Evolutionary conservation across 176 grass and related monocot species (phyloP), one percentile per base, ranked within the genome.

Genomic region (Ananas comosus): DNA sequence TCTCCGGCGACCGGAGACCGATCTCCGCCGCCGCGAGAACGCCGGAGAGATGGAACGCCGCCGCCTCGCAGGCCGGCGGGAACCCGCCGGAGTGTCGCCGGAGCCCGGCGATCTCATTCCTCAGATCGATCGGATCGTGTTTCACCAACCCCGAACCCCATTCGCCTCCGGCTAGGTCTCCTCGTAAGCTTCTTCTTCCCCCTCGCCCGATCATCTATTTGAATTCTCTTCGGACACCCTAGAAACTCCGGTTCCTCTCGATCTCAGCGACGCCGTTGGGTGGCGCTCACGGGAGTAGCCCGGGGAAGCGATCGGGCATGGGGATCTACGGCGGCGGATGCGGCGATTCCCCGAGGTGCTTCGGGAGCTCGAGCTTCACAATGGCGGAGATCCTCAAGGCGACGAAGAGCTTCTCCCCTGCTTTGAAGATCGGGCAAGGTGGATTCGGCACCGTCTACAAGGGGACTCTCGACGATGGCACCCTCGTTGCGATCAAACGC

Each of bases 401-500:
- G 12, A 92, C 94, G 3, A 90, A 53, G 42, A 90, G 88, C 79
- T 97, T 97, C 82, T 97, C 89, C 9, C 79, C 86, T 21, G 66
- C 64, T 12, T 67, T 84, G 6, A 97, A 90, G 81, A 82, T 92
- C 73, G 94, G 94, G 0, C 86, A 97, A 86, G 94, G 94, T 61
- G 89, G 94, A 0, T 97, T 90, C 72, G 89, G 89, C 0, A 71
- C 74, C 19, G 94, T 97, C 4, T 97, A 85, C 72, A 83, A 63
- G 74, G 94, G 89, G 65, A 80, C 64, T 1, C 89, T 97, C 64
- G 74, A 85, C 24, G 82, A 97, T 74, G 94, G 94, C 66, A 84
- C 76, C 11, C 10, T 67, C n/a, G 82, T 97, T 66, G 89, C 94
- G 22, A 84, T 97, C 29, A 97, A 97, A 80, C 94, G 94, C n/a